Evolutionary conservation across 2,329 filamentous ascomycete genomes (phyloP).

Genomic region (Beauveria sp.): DNA sequence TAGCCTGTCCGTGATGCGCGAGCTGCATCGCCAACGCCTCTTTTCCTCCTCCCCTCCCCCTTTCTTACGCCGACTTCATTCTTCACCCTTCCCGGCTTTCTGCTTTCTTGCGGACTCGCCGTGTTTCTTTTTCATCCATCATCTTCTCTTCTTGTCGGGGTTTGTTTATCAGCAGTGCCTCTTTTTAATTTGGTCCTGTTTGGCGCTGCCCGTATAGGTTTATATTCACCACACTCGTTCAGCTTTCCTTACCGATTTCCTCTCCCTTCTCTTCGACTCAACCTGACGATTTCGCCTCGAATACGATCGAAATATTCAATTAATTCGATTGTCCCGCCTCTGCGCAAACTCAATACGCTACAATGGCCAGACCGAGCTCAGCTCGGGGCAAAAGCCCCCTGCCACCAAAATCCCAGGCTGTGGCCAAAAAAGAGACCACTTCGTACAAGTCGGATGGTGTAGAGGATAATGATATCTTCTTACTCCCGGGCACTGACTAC

Average conservation of each 20-base stretch:
- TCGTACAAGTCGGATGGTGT: slow-evolving; percentile 75
- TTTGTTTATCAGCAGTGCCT: slow-evolving; percentile 13
- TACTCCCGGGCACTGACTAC: slow-evolving; percentile 78
- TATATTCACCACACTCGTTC: slow-evolving; percentile 18
- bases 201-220: neutral
- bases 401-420: slow-evolving; percentile 27
- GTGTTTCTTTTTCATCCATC: slow-evolving; percentile 13
- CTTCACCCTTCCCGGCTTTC: slow-evolving; percentile 2
- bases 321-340: neutral
- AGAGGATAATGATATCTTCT: slow-evolving; percentile 84
- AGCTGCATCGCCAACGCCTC: slow-evolving; percentile 15
- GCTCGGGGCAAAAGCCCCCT: slow-evolving; percentile 30
- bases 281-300: neutral
- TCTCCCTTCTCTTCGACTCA: neutral
- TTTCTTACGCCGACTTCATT: slow-evolving; percentile 10
- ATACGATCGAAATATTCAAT: neutral
- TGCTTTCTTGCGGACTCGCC: slow-evolving; percentile 3
- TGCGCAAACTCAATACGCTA: slow-evolving; percentile 5
- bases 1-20: slow-evolving; percentile 22
- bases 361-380: slow-evolving; percentile 28
- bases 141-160: slow-evolving; percentile 5
- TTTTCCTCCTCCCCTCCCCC: slow-evolving; percentile 12
- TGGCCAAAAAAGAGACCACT: slow-evolving; percentile 26
- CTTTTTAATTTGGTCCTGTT: slow-evolving; percentile 13
- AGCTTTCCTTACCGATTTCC: slow-evolving; percentile 1